Evolutionary conservation across 352 stramenopile species (phyloP), one percentile per base, ranked within the genome.

Genomic region (Salisapilia sapeloensis): DNA sequence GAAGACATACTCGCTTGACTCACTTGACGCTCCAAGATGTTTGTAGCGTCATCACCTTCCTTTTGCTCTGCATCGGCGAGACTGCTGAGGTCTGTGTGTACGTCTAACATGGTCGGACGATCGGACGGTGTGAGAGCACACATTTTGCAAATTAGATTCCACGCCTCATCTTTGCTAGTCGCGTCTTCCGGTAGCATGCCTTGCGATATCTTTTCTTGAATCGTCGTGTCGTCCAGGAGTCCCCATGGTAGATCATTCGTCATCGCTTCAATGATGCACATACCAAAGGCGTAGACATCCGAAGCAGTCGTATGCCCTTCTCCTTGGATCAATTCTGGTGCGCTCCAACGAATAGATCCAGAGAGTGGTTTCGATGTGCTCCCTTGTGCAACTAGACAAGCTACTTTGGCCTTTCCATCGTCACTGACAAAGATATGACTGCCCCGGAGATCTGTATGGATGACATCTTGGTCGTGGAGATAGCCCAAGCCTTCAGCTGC

Each of bases 201-300:
- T 3, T 25, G 35, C 4, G 57, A 29, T 12, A 84, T 49, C 16
- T 46, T 52, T 12, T 46, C 39, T 7, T 54, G 56, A 15, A 81
- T 48, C 14, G 56, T 35, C 0, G 53, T 33, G 27, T 84, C 64
- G 8, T 50, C 40, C 16, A 66, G 29, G 35, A 69, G 65, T 0
- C 64, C 64, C 56, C 56, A 81, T 1, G 67, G 67, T n/a, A 79
- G 29, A 16, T 80, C 64, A 11, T 63, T 57, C 4, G 56, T 54
- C 6, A 75, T 20, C 0, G 64, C 67, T 38, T 84, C 67, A 23
- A 79, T 14, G 10, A 79, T 34, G 12, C 56, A 75, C 57, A 84
- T 72, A 19, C 59, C 67, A 33, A 84, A 59, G 5, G 61, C 52
- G 36, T 75, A 84, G 15, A 84, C 53, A 28, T 84, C 67, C 7